Percentiles rank a stretch among this genome's conserved stretches.
These are phyloP conservation scores for Purpureocillium lavendulum DNA, from an alignment of 2,329 filamentous ascomycete species.

Conservation along the genomic window DNA sequence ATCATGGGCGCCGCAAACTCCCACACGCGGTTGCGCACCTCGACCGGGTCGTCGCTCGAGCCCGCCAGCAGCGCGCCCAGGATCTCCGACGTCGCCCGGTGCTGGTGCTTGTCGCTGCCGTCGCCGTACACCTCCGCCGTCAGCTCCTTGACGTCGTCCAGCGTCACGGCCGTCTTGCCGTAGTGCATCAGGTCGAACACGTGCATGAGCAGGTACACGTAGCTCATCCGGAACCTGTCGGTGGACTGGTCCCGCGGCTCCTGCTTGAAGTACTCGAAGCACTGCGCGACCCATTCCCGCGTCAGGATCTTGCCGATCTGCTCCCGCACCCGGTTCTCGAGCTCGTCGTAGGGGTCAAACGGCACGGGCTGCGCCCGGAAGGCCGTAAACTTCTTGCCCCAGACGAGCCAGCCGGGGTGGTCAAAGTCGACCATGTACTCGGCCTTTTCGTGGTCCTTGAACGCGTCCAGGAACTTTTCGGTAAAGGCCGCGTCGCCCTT, in stretches of 20 bases:
- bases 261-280: constrained; percentile 92
- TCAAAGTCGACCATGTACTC: constrained; percentile 90
- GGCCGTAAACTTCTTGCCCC: constrained; percentile 80
- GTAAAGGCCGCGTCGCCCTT: constrained; percentile 75
- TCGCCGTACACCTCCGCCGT: constrained; percentile 74
- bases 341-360: constrained; percentile 68
- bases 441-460: constrained; percentile 57
- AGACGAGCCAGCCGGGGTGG: constrained; percentile 92
- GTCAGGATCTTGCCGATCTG: constrained; percentile 77
- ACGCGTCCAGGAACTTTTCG: constrained; percentile 65
- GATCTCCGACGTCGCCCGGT: constrained; percentile 91
- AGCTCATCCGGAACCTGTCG: constrained; percentile 85
- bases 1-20: constrained; percentile 84
- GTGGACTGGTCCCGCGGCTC: constrained; percentile 75
- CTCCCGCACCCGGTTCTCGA: constrained; percentile 64
- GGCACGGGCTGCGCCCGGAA: constrained; percentile 62
- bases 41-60: constrained; percentile 67
- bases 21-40: constrained; percentile 73
- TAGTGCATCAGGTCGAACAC: constrained; percentile 85
- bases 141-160: constrained; percentile 82
- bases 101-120: constrained; percentile 94
- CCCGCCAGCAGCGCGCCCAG: constrained; percentile 76
- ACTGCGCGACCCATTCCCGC: constrained; percentile 76
- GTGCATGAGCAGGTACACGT: constrained; percentile 79
- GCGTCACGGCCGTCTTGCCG: constrained; percentile 66